Conservation (phyloP, 192 early-diverging fungal genomes). For the Dissophora ornata region DNA sequence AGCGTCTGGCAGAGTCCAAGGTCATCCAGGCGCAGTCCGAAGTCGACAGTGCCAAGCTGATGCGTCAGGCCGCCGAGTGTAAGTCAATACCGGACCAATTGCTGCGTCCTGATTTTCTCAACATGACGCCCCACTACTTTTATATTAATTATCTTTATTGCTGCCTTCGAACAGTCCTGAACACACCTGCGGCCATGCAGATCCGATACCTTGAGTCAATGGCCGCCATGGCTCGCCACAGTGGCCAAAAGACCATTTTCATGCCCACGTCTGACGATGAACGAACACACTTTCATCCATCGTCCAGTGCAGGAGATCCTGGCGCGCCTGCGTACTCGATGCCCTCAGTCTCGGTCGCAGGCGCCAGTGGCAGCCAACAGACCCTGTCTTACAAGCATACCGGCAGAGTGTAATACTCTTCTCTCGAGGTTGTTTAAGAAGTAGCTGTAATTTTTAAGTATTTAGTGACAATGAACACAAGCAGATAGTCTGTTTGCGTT, state of each 20-base stretch:
- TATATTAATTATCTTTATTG: not conserved
- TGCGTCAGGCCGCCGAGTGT: slow-evolving; percentile 91
- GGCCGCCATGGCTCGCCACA: slow-evolving; percentile 73
- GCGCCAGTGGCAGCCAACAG: slow-evolving; percentile 12
- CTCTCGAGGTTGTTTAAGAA: too few species aligned
- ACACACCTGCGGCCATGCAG: slow-evolving; percentile 85
- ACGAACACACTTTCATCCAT: slow-evolving; percentile 27
- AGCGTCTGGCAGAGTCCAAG: slow-evolving; percentile 89
- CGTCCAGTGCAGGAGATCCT: not conserved
- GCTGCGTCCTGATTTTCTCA: too few species aligned
- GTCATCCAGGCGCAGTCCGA: slow-evolving; percentile 90
- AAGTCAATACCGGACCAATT: too few species aligned
- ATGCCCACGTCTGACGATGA: slow-evolving; percentile 61
- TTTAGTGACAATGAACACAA: too few species aligned
- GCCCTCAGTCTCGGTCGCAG: slow-evolving; percentile 11
- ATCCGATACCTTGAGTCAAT: slow-evolving; percentile 94
- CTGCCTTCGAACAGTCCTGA: slow-evolving; percentile 65
- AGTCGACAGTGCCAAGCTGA: slow-evolving; percentile 88
- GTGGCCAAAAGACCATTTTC: slow-evolving; percentile 81
- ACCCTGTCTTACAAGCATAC: slow-evolving; percentile 17
- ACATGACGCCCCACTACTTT: too few species aligned
- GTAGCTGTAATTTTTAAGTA: too few species aligned
- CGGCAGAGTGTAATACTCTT: slow-evolving; percentile 7
- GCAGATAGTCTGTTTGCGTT: too few species aligned
- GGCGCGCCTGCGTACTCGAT: not conserved